Base-by-base conservation (phyloP, 176 grass and related monocot species). In the Thinopyrum elongatum region DNA sequence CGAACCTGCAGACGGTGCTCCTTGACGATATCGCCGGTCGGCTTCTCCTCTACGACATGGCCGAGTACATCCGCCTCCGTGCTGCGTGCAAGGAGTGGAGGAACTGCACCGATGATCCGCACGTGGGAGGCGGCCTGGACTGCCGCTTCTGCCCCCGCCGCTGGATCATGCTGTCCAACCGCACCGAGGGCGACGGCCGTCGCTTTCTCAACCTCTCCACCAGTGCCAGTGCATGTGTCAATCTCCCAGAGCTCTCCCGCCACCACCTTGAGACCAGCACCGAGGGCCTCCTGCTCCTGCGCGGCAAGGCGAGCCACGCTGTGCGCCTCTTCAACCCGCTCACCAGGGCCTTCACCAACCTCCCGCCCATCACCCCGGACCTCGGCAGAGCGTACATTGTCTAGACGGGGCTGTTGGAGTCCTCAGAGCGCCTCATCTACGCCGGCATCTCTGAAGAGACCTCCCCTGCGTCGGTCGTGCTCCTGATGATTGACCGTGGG, bases 41-140 rank as follows among this genome's bases (percentile, higher is more conserved):
- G 38, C n/a, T 73, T n/a, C 36, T 74, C 6, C 39, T 3, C 13
- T 27, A 47, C 70, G 70, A 74, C 12, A n/a, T 73, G 36, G 11
- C 70, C 22, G 70, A 73, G 70, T 44, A 73, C 38, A 73, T 73
- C 70, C 38, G 70, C 70, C 70, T 73, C 36, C 70, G 35, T 39
- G 70, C 70, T 41, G 70, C 39, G 23, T 74, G 70, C 70, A 74
- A 74, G 70, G 70, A 74, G 41, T 47, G 70, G 70, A 46, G 70
- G 13, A 47, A 27, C n/a, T 74, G 70, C 39, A 74, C 41, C 39
- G 39, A 41, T 17, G 70, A 46, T 10, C 70, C 70, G 6, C 39
- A 10, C 12, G 7, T 0, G 65, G 28, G 65, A 30, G 70, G 38
- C 10, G 22, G 36, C 22, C 57, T 60, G 57, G 10, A 14, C 36